Evolutionary conservation across 768 basidiomycete species (phyloP).

Genomic region (Serendipita sp.): DNA sequence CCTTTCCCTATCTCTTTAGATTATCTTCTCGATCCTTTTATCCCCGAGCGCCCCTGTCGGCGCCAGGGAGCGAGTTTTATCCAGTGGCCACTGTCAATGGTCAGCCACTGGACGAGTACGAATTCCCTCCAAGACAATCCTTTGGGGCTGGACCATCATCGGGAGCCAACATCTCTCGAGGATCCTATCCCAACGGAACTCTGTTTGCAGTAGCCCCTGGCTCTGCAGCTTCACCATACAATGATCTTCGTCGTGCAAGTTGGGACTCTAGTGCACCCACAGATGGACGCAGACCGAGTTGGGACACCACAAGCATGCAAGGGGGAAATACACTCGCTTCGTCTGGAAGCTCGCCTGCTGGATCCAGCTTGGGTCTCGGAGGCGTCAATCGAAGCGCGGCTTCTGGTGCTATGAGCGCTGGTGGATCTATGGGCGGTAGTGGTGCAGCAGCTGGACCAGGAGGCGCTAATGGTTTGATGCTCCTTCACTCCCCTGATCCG

Average conservation of each 20-base stretch:
- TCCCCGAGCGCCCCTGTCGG: background rate
- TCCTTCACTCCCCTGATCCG: conserved; percentile 3
- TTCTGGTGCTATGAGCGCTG: background rate
- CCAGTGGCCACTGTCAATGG: background rate
- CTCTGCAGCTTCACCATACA: background rate
- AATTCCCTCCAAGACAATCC: background rate
- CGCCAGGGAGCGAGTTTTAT: background rate
- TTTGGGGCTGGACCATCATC: background rate
- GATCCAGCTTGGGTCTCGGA: background rate
- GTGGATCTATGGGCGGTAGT: background rate
- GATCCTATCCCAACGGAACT: background rate
- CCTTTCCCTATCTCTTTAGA: background rate
- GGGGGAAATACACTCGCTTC: background rate
- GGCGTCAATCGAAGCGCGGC: background rate
- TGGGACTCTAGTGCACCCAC: conserved; percentile 5
- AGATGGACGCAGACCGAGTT: background rate
- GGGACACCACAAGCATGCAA: background rate
- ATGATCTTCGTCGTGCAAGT: conserved; percentile 2
- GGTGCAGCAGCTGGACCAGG: background rate
- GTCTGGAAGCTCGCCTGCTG: background rate
- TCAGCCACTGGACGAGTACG: conserved; percentile 1
- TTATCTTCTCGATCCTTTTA: background rate
- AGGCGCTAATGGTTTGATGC: background rate
- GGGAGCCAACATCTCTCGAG: background rate
- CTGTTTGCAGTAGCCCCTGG: background rate